These are phyloP conservation scores for Vaccinium vitisidaea DNA, from an alignment of 148 eudicot species.

Conservation along the genomic window DNA sequence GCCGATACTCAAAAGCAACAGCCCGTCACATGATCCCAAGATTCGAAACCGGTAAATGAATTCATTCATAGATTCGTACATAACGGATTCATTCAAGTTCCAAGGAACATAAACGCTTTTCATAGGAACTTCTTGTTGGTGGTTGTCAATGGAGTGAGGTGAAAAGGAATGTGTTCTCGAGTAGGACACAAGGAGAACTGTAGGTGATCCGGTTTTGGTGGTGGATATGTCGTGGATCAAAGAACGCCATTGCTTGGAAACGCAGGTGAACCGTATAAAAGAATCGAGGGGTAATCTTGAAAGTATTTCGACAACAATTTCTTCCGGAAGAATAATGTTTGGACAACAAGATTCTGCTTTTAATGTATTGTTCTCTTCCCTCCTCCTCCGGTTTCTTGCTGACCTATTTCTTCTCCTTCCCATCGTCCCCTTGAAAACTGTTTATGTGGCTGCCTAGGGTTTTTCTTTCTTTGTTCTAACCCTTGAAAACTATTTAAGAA, in stretches of 20 bases:
- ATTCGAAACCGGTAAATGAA: background rate
- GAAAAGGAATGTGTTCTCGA: background rate
- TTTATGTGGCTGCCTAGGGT: too few species aligned
- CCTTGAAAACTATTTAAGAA: too few species aligned
- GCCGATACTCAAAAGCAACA: background rate
- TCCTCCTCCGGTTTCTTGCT: too few species aligned
- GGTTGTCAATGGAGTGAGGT: background rate
- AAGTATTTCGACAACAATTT: background rate
- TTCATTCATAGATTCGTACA: too few species aligned
- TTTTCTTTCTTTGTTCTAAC: too few species aligned
- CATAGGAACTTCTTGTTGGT: background rate
- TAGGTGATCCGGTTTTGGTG: background rate
- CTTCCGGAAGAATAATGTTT: background rate
- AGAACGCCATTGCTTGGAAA: background rate
- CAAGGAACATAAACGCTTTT: background rate
- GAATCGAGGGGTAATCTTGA: background rate
- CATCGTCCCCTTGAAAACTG: too few species aligned
- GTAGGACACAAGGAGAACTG: background rate
- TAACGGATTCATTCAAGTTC: background rate
- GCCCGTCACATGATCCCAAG: background rate
- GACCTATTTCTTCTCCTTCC: too few species aligned
- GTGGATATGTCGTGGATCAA: background rate
- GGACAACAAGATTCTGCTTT: too few species aligned
- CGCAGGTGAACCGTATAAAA: background rate
- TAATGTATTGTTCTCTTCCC: too few species aligned